These are phyloP conservation scores for Eutypa lata DNA, from an alignment of 2,329 filamentous ascomycete genomes.

Conservation along the genomic window DNA sequence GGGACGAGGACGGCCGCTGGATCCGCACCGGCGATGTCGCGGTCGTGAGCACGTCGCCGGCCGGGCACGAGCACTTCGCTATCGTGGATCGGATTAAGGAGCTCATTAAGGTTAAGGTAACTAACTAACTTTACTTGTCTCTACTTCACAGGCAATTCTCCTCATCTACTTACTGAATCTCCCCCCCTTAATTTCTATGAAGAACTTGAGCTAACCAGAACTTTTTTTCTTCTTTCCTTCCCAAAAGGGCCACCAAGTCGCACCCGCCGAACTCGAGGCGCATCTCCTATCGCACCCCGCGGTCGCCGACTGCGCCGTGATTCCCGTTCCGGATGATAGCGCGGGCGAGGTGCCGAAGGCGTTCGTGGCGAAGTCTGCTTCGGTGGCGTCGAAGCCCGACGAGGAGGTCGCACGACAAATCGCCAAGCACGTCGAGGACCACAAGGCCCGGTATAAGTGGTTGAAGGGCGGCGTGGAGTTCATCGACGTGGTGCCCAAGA, in stretches of 20 bases:
- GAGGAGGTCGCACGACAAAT: conserved; percentile 43
- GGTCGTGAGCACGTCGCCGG: conserved; percentile 59
- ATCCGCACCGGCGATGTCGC: conserved; percentile 86
- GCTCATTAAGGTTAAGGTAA: conserved; percentile 50
- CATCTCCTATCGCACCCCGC: conserved; percentile 71
- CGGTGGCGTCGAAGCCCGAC: conserved; percentile 26
- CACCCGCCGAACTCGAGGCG: conserved; percentile 78
- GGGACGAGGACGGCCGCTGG: conserved; percentile 67
- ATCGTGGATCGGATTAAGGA: conserved; percentile 71
- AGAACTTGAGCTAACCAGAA: neutral
- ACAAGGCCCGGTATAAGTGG: conserved; percentile 58
- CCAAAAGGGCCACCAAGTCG: conserved; percentile 69
- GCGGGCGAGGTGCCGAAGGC: conserved; percentile 66
- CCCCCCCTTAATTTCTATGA: no score
- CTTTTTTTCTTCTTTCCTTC: neutral
- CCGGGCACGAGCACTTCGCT: conserved; percentile 76
- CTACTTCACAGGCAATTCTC: no score
- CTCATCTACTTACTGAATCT: no score
- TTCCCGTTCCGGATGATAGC: conserved; percentile 62
- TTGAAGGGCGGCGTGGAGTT: conserved; percentile 53
- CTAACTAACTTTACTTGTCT: no score
- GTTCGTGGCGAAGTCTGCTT: conserved; percentile 57
- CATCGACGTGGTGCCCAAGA: conserved; percentile 59
- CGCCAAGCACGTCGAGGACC: conserved; percentile 50
- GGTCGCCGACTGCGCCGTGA: conserved; percentile 78